Evolutionary conservation across 1,139 yeast species (phyloP), one percentile per base, ranked within the genome.

Genomic region (Suhomyces taliae): DNA sequence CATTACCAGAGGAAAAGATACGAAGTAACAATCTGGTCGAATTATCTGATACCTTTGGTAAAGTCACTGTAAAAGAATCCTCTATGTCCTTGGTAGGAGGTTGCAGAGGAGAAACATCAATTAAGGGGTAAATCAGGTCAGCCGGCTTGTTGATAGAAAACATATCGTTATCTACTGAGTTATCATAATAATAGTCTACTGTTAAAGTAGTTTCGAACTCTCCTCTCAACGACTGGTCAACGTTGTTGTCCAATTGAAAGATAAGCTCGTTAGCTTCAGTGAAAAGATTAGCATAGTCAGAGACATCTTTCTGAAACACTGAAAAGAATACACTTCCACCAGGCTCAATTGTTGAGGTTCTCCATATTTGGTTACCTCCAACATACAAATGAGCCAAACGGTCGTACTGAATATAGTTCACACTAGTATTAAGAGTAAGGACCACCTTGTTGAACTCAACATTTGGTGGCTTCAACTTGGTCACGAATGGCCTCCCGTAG

Each of bases 321-420:
- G 85, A 79, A 56, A 70, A 74, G 4, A 43, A 32, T 8, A 32
- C 26, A 29, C 10, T 41, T 45, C 79, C 74, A 51, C 82, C 80
- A 0, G 96, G 96, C 64, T 89, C 96, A 15, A 88, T 83, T 2
- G 96, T 89, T 3, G 93, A 84, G 0, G 95, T 83, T 63, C 96
- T 76, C 96, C 96, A 89, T 34, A 89, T 66, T 55, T 87, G 88
- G 12, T 78, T 74, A 26, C 84, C 88, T 45, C 79, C 79, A 27
- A 89, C 63, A 57, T 78, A 85, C 27, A 89, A 64, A 58, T 87
- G 89, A 11, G 85, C 87, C 56, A 89, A 70, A 48, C 96, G 73
- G 61, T 89, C 96, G 57, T 80, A 88, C 62, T 89, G 96, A 11
- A 81, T 77, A 9, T 95, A 93, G 39, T 67, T 71, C 6, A 82